Conservation (phyloP, 805 yeast species). For the Wickerhamiella australiensis region DNA sequence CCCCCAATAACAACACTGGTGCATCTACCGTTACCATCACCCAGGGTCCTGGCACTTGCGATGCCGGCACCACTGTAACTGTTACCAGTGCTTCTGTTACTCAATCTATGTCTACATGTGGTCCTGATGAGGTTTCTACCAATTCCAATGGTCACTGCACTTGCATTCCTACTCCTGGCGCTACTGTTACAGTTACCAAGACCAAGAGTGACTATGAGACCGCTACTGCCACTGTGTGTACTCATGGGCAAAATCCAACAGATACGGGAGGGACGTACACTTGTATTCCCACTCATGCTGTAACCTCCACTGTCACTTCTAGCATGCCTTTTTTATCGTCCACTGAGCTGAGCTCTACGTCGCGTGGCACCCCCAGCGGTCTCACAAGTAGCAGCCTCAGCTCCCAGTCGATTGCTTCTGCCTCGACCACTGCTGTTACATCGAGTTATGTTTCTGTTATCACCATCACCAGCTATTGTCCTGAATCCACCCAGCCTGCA, state of each 20-base stretch:
- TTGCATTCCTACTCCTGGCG: conserved; percentile 6
- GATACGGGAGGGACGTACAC: conserved; percentile 9
- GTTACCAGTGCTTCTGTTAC: not conserved
- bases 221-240: conserved; percentile 9
- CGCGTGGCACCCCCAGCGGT: conserved; percentile 29
- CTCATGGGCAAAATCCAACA: not conserved
- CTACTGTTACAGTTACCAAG: conserved; percentile 3
- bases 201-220: conserved; percentile 3
- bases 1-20: conserved; percentile 2
- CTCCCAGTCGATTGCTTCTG: conserved; percentile 14
- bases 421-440: conserved; percentile 8
- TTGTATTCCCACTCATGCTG: conserved; percentile 10
- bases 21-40: conserved; percentile 11
- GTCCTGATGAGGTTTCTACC: conserved; percentile 6
- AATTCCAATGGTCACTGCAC: conserved; percentile 6
- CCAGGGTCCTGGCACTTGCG: conserved; percentile 9
- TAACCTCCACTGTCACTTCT: conserved; percentile 11
- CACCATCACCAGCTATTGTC: not conserved
- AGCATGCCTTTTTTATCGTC: conserved; percentile 29
- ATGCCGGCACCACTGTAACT: conserved; percentile 3
- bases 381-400: conserved; percentile 30
- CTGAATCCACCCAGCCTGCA: conserved; percentile 3
- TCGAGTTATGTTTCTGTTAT: not conserved
- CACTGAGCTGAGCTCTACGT: conserved; percentile 28
- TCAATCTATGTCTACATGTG: conserved; percentile 4